Percentiles rank a stretch among this genome's conserved stretches.
Conservation (phyloP, 108 stramenopile genomes). For the Skeletonema tropicum region DNA sequence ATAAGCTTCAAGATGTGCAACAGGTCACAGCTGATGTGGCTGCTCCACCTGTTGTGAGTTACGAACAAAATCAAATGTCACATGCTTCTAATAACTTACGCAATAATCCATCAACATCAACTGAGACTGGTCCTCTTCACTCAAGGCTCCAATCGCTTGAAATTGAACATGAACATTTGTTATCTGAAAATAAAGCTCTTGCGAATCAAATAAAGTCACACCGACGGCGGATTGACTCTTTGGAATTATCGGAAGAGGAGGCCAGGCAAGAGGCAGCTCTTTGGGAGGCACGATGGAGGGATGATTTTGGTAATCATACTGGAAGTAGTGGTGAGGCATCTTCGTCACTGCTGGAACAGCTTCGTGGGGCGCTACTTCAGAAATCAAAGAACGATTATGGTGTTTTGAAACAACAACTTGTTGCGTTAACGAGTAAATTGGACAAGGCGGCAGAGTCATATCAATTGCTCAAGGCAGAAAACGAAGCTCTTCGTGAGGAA, state of each 20-base stretch:
- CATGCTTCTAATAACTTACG: not conserved
- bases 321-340: not conserved
- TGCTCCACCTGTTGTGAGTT: not conserved
- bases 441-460: conserved; percentile 6
- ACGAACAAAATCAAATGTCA: not conserved
- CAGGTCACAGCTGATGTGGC: not conserved
- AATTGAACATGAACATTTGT: conserved; percentile 22
- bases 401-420: conserved; percentile 9
- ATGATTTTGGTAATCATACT: conserved; percentile 18
- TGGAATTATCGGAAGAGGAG: conserved; percentile 25
- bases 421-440: not conserved
- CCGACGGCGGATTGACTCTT: conserved; percentile 6
- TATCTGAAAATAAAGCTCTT: conserved; percentile 12
- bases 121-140: conserved; percentile 8
- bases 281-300: conserved; percentile 38
- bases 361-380: conserved; percentile 28
- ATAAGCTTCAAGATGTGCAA: not conserved
- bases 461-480: conserved; percentile 15
- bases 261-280: conserved; percentile 39
- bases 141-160: conserved; percentile 18
- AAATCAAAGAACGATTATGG: conserved; percentile 17
- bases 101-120: not conserved
- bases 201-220: conserved; percentile 5
- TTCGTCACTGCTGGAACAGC: conserved; percentile 9
- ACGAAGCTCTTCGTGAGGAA: conserved; percentile 13